phyloP scores from a whole-genome alignment of 225 moss, liverwort and hornwort species.

The Lunularia cruciata region DNA sequence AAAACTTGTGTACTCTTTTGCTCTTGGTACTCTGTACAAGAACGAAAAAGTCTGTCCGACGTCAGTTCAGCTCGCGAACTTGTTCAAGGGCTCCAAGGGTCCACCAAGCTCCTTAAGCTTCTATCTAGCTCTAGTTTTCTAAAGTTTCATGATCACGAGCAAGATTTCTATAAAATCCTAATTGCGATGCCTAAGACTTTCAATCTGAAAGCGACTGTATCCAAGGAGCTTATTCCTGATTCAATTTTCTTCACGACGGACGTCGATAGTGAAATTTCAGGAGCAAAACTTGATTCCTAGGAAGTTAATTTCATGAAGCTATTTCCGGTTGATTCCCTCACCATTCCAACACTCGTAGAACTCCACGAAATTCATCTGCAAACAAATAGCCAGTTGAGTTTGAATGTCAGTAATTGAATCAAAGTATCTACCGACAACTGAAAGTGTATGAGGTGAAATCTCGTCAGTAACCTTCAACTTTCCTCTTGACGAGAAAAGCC shows the following conservation, averaged over 20 bases:
- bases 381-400: too few species aligned
- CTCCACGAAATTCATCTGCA: constrained; percentile 76
- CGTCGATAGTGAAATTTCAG: not conserved
- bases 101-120: not conserved
- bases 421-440: too few species aligned
- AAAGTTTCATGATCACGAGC: not conserved
- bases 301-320: not conserved
- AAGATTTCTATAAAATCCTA: too few species aligned
- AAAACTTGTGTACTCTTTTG: constrained; percentile 52
- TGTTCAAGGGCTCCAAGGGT: not conserved
- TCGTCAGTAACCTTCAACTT: too few species aligned
- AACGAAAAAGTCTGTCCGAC: not conserved
- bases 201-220: too few species aligned
- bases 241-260: not conserved
- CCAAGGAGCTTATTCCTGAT: not conserved
- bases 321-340: constrained; percentile 31
- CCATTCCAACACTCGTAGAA: constrained; percentile 78
- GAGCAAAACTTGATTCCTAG: too few species aligned
- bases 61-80: too few species aligned
- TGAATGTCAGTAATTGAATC: too few species aligned
- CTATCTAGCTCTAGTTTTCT: too few species aligned
- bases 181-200: not conserved
- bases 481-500: too few species aligned
- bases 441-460: too few species aligned
- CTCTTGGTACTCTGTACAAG: constrained; percentile 13